Evolutionary conservation across 345 rosid genomes (phyloP), one percentile per base, ranked within the genome.

Genomic region (Dipteronia sinensis): DNA sequence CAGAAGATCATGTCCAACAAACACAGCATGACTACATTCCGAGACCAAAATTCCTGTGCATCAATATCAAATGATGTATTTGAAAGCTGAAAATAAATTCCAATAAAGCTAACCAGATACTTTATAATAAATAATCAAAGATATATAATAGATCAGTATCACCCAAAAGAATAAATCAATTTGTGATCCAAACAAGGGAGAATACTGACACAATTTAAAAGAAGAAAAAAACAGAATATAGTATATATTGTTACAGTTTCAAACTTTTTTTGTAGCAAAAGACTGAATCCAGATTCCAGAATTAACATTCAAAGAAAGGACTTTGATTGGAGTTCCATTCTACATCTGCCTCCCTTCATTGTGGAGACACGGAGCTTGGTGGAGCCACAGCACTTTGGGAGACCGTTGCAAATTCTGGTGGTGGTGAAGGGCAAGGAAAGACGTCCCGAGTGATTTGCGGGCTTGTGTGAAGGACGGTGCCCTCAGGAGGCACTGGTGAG

Each of bases 401-500:
- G 73, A 72, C 63, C 55, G 72, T 81, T 5, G 69, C 64, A 66
- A 79, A 53, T n/a, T 81, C 87, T 0, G 83, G 78, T 13, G 87
- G 85, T 42, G 86, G 86, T 31, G 85, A 79, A 44, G 89, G 87
- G 34, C 25, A 77, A 69, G 83, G 82, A 55, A 76, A 49, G 61
- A 77, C 67, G 34, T 86, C 87, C 22, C 27, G 74, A 11, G 56
- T 64, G 19, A 65, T 40, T 20, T 2, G 80, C 31, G 76, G 68
- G 73, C 79, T 77, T 42, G 76, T 59, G 72, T 77, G 78, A 59
- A 56, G 20, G 44, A 34, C 4, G 6, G 76, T 63, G 31, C 80
- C 71, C 51, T 76, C 80, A 1, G 85, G 27, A 6, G 80, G 75
- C 40, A 75, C 20, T 3, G 80, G 34, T 67, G 69, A 56, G 42